Evolutionary conservation across 441 rosid species (phyloP), one percentile per base, ranked within the genome.

Genomic region (Hura crepitans): DNA sequence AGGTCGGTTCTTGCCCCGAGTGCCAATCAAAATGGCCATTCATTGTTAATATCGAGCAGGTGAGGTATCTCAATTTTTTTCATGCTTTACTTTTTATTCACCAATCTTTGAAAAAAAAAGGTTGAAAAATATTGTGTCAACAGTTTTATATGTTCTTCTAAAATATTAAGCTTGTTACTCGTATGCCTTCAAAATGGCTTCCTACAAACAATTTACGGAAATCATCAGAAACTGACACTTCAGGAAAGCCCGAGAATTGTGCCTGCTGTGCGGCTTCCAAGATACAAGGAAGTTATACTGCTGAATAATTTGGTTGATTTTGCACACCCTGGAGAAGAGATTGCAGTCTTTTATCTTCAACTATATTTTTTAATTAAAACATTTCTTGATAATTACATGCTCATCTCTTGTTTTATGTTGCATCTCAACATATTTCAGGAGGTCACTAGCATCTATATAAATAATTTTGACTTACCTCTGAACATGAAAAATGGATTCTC

Each of bases 161-260:
- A n/a, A 12, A 63, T 6, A 56, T 15, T 56, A 13, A 20, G 33
- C 18, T 65, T 54, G 28, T 20, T 28, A 56, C 50, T 57, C 67
- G 28, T 62, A 18, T 33, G 2, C 33, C 43, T 55, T 74, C 56
- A 27, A 50, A 42, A 53, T 66, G 28, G 62, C 67, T 66, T 81
- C 74, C 61, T 83, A 74, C 89, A 95, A 98, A 92, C 99, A 27
- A 81, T 95, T 74, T 95, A 95, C 80, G 83, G 98, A 75, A 95
- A 95, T 72, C 92, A 92, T 78, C 98, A 95, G 86, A 95, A 95
- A 78, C 95, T 95, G 56, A 90, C 95, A n/a, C 94, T 95, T 64
- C 98, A 95, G 80, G 99, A 95, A 85, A 92, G 98, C 80, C 99
- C 99, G 51, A 97, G 98, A 81, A 95, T 89, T 70, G 98, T 95